A percentile compares a stretch with the other conserved stretches of the same genome.
Conservation (phyloP, 257 asterid species). For the Haberlea rhodopensis region DNA sequence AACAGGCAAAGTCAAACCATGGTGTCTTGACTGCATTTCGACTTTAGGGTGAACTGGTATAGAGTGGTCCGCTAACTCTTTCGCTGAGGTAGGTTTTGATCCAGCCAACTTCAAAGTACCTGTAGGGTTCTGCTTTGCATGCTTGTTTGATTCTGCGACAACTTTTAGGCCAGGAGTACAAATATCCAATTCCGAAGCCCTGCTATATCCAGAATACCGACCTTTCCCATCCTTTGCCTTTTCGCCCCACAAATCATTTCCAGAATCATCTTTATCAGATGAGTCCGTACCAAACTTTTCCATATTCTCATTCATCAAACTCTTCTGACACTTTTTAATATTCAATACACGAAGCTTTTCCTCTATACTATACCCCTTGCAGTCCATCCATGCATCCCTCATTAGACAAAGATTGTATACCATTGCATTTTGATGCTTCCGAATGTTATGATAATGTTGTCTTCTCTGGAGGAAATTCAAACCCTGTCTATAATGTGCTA, state of each 20-base stretch:
- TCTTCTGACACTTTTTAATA: constrained; percentile 83
- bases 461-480: constrained; percentile 72
- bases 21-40: constrained; percentile 42
- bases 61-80: constrained; percentile 49
- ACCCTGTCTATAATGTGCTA: constrained; percentile 94
- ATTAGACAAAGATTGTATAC: constrained; percentile 83
- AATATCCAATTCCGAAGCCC: constrained; percentile 43
- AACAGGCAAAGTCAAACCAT: constrained; percentile 40
- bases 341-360: constrained; percentile 93
- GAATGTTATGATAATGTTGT: constrained; percentile 75
- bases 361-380: constrained; percentile 84
- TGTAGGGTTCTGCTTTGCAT: constrained; percentile 59
- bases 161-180: constrained; percentile 47
- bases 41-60: constrained; percentile 43
- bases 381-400: constrained; percentile 88
- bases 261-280: constrained; percentile 79
- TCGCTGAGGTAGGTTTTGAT: constrained; percentile 40
- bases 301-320: constrained; percentile 91
- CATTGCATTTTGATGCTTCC: constrained; percentile 73
- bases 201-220: constrained; percentile 43
- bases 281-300: constrained; percentile 76
- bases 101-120: constrained; percentile 65
- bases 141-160: constrained; percentile 44
- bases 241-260: constrained; percentile 69
- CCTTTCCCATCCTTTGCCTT: constrained; percentile 61